Evolutionary conservation across 306 rosid species (phyloP).

Genomic region (Cucurbita argyrosperma): DNA sequence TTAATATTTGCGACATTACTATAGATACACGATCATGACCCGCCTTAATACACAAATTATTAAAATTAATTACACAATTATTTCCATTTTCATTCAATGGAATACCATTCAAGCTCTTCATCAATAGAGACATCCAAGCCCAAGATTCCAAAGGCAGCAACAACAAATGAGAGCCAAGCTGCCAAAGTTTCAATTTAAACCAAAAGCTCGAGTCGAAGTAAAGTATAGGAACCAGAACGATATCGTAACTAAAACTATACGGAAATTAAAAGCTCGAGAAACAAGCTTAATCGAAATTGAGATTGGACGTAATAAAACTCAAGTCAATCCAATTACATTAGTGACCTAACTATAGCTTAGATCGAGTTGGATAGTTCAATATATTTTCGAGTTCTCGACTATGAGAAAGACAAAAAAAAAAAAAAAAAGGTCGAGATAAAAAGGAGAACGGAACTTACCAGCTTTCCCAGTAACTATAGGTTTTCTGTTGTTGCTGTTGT

Average conservation of each 20-base stretch:
- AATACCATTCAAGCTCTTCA: not conserved
- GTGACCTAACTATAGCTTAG: not conserved
- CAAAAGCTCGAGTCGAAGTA: not conserved
- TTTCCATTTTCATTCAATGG: not conserved
- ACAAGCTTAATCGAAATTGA: not conserved
- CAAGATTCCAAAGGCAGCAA: slow-evolving; percentile 5
- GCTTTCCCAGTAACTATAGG: not conserved
- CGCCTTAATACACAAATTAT: no score
- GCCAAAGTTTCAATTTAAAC: not conserved
- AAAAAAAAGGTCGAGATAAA: not conserved
- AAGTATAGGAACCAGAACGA: no score
- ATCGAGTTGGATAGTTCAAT: not conserved
- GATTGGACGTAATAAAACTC: not conserved
- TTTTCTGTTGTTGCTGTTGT: not conserved
- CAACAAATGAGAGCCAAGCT: slow-evolving; percentile 3
- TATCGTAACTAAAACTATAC: not conserved
- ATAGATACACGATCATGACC: no score
- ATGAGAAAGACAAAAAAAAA: not conserved
- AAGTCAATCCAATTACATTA: not conserved
- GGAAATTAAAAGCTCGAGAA: no score
- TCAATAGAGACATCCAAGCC: not conserved
- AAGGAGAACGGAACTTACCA: not conserved
- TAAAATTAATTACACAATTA: not conserved
- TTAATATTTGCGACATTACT: no score
- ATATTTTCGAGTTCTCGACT: not conserved